Evolutionary conservation across 1,139 yeast species (phyloP).

Genomic region (Debaryomyces nepalensis): DNA sequence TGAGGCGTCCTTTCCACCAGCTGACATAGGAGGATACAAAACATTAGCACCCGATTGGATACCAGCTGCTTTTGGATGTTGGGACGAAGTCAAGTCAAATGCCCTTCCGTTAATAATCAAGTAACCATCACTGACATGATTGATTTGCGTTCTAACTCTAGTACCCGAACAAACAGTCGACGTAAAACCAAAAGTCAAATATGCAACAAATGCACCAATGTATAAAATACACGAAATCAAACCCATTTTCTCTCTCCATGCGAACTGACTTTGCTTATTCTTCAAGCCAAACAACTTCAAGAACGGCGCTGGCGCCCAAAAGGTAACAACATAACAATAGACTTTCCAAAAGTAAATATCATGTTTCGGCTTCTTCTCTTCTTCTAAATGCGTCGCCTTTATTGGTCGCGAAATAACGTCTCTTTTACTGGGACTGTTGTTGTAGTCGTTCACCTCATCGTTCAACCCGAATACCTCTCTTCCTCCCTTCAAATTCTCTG

Average conservation of each 20-base stretch:
- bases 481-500: constrained; percentile 40
- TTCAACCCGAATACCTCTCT: constrained; percentile 63
- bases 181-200: constrained; percentile 89
- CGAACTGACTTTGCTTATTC: constrained; percentile 81
- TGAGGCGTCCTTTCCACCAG: constrained; percentile 90
- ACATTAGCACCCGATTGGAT: constrained; percentile 68
- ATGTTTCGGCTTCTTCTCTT: constrained; percentile 24
- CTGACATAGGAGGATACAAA: constrained; percentile 81
- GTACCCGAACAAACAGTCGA: constrained; percentile 71
- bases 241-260: constrained; percentile 97
- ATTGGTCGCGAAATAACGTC: constrained; percentile 31
- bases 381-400: constrained; percentile 15
- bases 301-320: constrained; percentile 88
- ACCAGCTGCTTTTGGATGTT: constrained; percentile 84
- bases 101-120: constrained; percentile 83
- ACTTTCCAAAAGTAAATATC: constrained; percentile 73
- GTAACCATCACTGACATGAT: constrained; percentile 61
- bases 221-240: constrained; percentile 74
- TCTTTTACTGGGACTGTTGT: constrained; percentile 27
- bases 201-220: constrained; percentile 81
- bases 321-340: constrained; percentile 79
- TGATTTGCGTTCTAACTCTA: constrained; percentile 57
- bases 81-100: constrained; percentile 68
- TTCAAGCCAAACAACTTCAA: constrained; percentile 76
- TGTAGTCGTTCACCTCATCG: constrained; percentile 51